These are phyloP conservation scores for Piper longum DNA, from an alignment of 164 flowering plant genomes.

Conservation along the genomic window DNA sequence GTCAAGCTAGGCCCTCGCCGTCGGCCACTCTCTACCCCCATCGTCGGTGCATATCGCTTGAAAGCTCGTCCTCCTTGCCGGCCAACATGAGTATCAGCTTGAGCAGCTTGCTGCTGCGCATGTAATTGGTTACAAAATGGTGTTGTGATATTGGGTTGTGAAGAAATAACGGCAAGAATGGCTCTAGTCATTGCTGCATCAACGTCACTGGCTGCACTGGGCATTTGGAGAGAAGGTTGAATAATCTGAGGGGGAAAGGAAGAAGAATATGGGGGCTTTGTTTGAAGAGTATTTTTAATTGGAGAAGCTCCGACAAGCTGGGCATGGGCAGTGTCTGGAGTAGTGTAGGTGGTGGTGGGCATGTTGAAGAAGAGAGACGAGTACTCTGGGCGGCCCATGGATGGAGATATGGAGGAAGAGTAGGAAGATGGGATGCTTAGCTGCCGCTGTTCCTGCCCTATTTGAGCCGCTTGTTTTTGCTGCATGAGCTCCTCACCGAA, in stretches of 20 bases:
- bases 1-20: constrained; percentile 20
- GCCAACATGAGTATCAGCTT: not conserved
- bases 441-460: constrained; percentile 11
- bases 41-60: constrained; percentile 17
- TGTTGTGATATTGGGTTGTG: constrained; percentile 19
- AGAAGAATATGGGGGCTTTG: not conserved
- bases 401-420: constrained; percentile 45
- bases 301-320: not conserved
- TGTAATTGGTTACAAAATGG: constrained; percentile 11
- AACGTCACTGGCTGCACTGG: constrained; percentile 14
- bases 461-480: constrained; percentile 1
- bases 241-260: too few relatives aligned
- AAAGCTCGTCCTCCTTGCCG: constrained; percentile 29
- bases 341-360: constrained; percentile 7
- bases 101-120: not conserved
- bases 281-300: constrained; percentile 4
- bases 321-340: not conserved
- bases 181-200: constrained; percentile 50
- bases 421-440: constrained; percentile 40
- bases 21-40: constrained; percentile 1
- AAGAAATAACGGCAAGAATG: constrained; percentile 47
- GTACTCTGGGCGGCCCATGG: constrained; percentile 44
- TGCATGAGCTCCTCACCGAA: constrained; percentile 22
- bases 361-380: constrained; percentile 28
- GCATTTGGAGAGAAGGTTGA: constrained; percentile 4